These are phyloP conservation scores for Pinus taeda DNA, from an alignment of 75 land plant genomes.

Conservation along the genomic window DNA sequence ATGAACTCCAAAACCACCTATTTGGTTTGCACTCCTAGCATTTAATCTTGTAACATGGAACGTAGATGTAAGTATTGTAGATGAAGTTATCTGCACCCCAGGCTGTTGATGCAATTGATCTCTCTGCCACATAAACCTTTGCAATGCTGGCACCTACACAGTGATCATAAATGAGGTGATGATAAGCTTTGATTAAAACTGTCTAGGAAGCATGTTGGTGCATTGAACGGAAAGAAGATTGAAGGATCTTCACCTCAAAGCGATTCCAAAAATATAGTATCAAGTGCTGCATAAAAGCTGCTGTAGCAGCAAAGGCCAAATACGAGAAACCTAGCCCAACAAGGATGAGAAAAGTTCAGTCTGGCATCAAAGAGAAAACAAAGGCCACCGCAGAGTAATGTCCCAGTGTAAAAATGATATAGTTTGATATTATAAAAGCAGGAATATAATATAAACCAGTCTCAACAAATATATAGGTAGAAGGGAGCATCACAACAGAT, in stretches of 20 bases:
- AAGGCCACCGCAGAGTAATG: not conserved
- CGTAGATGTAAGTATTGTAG: slow-evolving; percentile 82
- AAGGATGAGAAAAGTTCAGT: not conserved
- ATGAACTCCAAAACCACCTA: slow-evolving; percentile 14
- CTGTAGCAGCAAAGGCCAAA: slow-evolving; percentile 85
- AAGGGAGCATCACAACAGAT: not conserved
- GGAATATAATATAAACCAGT: not conserved
- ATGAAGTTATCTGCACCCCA: slow-evolving; percentile 90
- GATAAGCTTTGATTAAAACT: not conserved
- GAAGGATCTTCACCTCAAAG: slow-evolving; percentile 70
- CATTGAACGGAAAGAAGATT: not conserved
- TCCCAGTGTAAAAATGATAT: not conserved
- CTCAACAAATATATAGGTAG: not conserved
- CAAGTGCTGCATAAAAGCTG: slow-evolving; percentile 98
- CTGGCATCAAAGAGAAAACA: slow-evolving; percentile 1
- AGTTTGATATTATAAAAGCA: not conserved
- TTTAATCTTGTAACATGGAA: slow-evolving; percentile 77
- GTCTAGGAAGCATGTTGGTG: not conserved
- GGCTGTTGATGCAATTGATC: slow-evolving; percentile 71
- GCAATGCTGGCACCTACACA: slow-evolving; percentile 89
- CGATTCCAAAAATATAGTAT: slow-evolving; percentile 97
- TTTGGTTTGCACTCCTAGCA: slow-evolving; percentile 22
- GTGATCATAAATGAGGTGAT: not conserved
- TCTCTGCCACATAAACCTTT: slow-evolving; percentile 64
- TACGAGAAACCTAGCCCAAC: slow-evolving; percentile 84